phyloP scores from a whole-genome alignment of 345 rosid species.

The Gynandropsis gynandra region DNA sequence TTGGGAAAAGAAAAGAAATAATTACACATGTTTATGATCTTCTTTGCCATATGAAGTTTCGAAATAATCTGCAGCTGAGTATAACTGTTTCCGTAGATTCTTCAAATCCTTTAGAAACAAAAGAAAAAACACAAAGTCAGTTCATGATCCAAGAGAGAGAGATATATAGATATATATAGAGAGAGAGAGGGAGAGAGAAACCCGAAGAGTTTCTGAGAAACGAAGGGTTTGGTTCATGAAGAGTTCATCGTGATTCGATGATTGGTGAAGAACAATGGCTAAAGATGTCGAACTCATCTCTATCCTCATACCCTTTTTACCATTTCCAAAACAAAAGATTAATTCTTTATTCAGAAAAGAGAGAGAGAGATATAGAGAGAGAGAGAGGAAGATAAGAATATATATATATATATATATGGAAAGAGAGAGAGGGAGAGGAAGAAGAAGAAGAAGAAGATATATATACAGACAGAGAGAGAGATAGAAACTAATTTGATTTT shows the following conservation, averaged over 20 bases:
- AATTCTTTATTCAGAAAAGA: constrained; percentile 15
- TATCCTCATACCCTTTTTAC: too few species aligned
- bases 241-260: constrained; percentile 57
- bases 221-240: constrained; percentile 60
- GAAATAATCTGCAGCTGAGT: constrained; percentile 81
- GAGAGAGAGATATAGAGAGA: too few species aligned
- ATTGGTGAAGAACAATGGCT: constrained; percentile 33
- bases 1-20: not conserved
- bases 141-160: constrained; percentile 2
- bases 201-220: constrained; percentile 69
- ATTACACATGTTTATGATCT: constrained; percentile 62
- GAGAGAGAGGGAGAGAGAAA: constrained; percentile 16
- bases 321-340: too few species aligned
- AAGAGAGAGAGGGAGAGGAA: constrained; percentile 11
- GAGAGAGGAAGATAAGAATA: too few species aligned
- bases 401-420: too few species aligned
- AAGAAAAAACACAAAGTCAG: constrained; percentile 10
- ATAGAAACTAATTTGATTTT: constrained; percentile 20
- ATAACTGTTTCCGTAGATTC: constrained; percentile 61
- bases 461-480: constrained; percentile 25
- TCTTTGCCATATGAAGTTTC: constrained; percentile 54
- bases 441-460: not conserved
- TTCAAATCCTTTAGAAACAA: constrained; percentile 53
- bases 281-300: constrained; percentile 40
- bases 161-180: too few species aligned